phyloP scores from a whole-genome alignment of 768 basidiomycete genomes.

The Panellus pusillus region DNA sequence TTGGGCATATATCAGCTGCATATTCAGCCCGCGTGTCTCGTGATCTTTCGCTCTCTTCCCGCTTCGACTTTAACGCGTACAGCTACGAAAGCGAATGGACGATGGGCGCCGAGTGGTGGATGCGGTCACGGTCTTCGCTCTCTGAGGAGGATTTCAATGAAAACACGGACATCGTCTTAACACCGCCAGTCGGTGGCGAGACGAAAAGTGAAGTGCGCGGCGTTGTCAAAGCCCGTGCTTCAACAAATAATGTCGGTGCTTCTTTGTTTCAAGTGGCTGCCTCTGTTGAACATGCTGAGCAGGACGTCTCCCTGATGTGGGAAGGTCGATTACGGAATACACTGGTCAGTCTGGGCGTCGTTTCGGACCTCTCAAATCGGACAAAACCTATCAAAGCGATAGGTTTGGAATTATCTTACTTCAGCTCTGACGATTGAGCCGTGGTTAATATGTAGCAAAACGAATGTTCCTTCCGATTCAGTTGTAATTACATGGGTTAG shows the following conservation, averaged over 20 bases:
- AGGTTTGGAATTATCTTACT: conserved; percentile 93
- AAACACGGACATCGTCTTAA: conserved; percentile 19
- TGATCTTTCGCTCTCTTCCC: conserved; percentile 82
- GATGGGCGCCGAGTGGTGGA: conserved; percentile 96
- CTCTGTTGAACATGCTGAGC: conserved; percentile 27
- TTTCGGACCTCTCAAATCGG: conserved; percentile 85
- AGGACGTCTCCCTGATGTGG: conserved; percentile 90
- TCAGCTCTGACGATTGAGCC: conserved; percentile 53
- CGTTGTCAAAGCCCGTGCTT: conserved; percentile 86
- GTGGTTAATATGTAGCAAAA: conserved; percentile 1
- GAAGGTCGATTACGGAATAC: conserved; percentile 89
- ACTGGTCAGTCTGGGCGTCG: conserved; percentile 85
- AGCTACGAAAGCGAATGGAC: conserved; percentile 97
- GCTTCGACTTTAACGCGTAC: conserved; percentile 96
- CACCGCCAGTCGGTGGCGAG: conserved; percentile 16
- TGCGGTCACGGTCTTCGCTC: conserved; percentile 64
- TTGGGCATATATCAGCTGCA: conserved; percentile 89
- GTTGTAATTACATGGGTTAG: conserved; percentile 3
- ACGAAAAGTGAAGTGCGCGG: conserved; percentile 55
- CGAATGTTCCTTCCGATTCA: too few species aligned
- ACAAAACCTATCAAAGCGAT: conserved; percentile 86
- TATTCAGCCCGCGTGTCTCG: conserved; percentile 87
- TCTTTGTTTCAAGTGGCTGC: background rate
- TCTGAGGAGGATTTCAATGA: conserved; percentile 27
- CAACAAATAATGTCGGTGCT: conserved; percentile 78